Percentiles rank a stretch among this genome's conserved stretches.
Evolutionary conservation across 352 stramenopile genomes (phyloP).

Genomic region (Phytopythium mirpurense): DNA sequence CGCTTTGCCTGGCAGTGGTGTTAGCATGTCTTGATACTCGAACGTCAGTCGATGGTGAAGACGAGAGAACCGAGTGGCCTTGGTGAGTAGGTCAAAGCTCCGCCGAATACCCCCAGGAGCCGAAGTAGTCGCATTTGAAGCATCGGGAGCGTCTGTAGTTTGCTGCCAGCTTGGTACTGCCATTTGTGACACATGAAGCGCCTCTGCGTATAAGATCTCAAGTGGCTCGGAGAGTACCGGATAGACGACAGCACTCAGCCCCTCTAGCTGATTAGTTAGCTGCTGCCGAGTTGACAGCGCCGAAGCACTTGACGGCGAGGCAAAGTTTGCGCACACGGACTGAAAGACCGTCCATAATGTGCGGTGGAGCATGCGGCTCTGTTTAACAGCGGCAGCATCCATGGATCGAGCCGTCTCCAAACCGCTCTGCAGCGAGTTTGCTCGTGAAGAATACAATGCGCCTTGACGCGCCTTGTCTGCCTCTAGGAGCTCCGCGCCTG

Average conservation of each 20-base stretch:
- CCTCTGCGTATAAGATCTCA: slow-evolving; percentile 22
- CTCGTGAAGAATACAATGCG: not conserved
- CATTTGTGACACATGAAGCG: slow-evolving; percentile 10
- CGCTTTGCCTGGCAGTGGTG: slow-evolving; percentile 6
- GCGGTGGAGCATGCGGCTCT: slow-evolving; percentile 15
- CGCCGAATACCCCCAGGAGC: slow-evolving; percentile 18
- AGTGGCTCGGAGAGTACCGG: slow-evolving; percentile 14
- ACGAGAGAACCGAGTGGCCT: slow-evolving; percentile 47
- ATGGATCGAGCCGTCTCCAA: not conserved
- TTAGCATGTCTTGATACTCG: slow-evolving; percentile 49
- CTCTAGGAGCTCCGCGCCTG: slow-evolving; percentile 1
- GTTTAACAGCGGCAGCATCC: not conserved
- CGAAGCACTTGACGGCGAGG: not conserved
- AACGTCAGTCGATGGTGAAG: slow-evolving; percentile 54
- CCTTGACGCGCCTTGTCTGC: not conserved
- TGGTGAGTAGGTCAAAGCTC: slow-evolving; percentile 73
- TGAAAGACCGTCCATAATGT: slow-evolving; percentile 31
- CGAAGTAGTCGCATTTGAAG: not conserved
- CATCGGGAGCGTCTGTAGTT: too few relatives aligned
- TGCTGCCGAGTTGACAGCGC: not conserved
- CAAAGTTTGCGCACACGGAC: slow-evolving; percentile 38
- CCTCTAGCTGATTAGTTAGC: not conserved
- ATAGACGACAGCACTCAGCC: not conserved
- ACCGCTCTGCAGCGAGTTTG: not conserved
- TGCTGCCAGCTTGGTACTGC: not conserved